Percentiles rank a stretch among this genome's conserved stretches.
phyloP scores from a whole-genome alignment of 1,284 basidiomycete genomes.

The Fomitopsis schrenkii region DNA sequence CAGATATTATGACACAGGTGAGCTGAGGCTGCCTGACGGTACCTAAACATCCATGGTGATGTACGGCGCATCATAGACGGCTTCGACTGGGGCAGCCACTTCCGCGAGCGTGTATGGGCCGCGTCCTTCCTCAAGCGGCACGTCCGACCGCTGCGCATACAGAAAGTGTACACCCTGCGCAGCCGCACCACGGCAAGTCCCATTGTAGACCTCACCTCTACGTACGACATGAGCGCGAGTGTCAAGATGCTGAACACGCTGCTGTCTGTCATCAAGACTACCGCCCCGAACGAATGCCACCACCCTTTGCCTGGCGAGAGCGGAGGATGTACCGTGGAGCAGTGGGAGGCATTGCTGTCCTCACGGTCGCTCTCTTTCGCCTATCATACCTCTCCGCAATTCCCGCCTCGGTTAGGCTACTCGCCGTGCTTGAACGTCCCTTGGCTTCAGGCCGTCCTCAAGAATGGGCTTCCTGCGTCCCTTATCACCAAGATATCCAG shows the following conservation, averaged over 20 bases:
- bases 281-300: constrained; percentile 11
- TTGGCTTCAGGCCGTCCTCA: constrained; percentile 22
- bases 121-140: constrained; percentile 8
- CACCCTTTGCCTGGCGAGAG: background rate
- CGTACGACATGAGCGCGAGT: constrained; percentile 1
- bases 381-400: constrained; percentile 2
- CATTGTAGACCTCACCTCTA: constrained; percentile 3
- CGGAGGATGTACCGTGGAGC: background rate
- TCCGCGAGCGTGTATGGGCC: constrained; percentile 15
- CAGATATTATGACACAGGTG: constrained; percentile 1
- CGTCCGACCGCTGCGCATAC: constrained; percentile 3
- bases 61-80: background rate
- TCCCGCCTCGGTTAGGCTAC: constrained; percentile 4
- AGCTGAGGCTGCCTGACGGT: background rate
- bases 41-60: background rate
- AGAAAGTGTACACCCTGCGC: constrained; percentile 9
- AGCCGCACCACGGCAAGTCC: constrained; percentile 4
- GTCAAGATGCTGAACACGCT: constrained; percentile 16
- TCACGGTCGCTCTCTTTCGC: constrained; percentile 2
- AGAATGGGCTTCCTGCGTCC: constrained; percentile 17
- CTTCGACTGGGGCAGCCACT: constrained; percentile 18
- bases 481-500: constrained; percentile 17
- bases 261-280: constrained; percentile 27
- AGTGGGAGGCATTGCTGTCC: background rate
- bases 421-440: constrained; percentile 20